These are phyloP conservation scores for Colletotrichum chlorophyti DNA, from an alignment of 2,329 filamentous ascomycete species.

Conservation along the genomic window DNA sequence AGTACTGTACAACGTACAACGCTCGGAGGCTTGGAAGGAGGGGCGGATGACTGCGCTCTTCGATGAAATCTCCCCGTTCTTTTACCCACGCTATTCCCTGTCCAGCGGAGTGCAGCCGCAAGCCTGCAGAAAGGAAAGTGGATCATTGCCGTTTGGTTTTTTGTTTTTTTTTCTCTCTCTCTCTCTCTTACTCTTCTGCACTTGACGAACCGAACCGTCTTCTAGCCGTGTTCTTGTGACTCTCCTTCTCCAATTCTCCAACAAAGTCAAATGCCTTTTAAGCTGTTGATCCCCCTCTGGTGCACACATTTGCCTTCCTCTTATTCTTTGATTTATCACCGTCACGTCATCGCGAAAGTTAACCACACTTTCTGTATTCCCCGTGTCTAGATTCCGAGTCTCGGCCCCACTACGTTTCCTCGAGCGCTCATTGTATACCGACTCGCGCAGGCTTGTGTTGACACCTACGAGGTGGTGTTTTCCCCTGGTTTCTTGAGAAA, in stretches of 20 bases:
- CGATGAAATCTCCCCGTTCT: conserved; percentile 1
- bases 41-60: conserved; percentile 24
- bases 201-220: conserved; percentile 22
- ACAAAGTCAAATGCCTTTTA: conserved; percentile 9
- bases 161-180: background rate
- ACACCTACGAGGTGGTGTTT: no score
- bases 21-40: no score
- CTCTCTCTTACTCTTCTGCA: no score
- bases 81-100: conserved; percentile 24
- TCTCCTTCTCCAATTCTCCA: conserved; percentile 12
- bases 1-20: no score
- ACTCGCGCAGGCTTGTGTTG: no score
- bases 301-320: background rate
- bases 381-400: no score
- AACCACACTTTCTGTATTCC: background rate
- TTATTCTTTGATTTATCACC: background rate
- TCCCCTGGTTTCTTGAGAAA: background rate
- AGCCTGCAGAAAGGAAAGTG: conserved; percentile 26
- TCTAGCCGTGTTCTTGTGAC: conserved; percentile 21
- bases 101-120: conserved; percentile 21
- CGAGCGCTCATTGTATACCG: no score
- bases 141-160: conserved; percentile 16
- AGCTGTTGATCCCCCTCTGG: conserved; percentile 1
- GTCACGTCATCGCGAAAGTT: background rate
- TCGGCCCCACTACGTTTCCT: no score